phyloP scores from a whole-genome alignment of 2,329 filamentous ascomycete species.

The Neonectria hederae region DNA sequence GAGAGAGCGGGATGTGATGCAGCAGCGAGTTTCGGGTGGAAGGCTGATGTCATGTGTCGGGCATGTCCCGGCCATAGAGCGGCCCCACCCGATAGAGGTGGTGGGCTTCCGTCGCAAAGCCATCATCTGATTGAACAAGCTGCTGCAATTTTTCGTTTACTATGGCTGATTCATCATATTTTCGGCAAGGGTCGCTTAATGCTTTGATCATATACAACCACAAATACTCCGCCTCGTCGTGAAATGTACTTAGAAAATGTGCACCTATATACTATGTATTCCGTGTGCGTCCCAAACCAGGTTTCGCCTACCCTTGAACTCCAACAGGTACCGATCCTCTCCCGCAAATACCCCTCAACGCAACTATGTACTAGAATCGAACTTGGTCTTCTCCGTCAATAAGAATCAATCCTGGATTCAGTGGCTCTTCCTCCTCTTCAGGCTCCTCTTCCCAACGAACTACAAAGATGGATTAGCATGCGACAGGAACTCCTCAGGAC shows the following conservation, averaged over 20 bases:
- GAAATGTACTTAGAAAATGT: background rate
- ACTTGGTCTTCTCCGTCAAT: slow-evolving; percentile 44
- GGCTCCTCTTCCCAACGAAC: slow-evolving; percentile 47
- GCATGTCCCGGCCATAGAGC: background rate
- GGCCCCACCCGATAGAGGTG: slow-evolving; percentile 7
- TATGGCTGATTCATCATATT: background rate
- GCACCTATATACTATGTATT: background rate
- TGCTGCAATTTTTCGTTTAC: background rate
- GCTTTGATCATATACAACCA: background rate
- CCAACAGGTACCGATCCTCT: background rate
- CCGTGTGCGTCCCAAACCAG: too few relatives aligned
- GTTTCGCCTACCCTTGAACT: background rate
- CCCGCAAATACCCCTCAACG: background rate
- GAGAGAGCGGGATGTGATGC: background rate
- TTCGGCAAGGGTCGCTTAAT: background rate
- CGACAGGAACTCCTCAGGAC: background rate
- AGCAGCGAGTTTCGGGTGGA: slow-evolving; percentile 12
- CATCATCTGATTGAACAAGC: background rate
- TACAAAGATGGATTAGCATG: slow-evolving; percentile 33
- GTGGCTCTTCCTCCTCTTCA: slow-evolving; percentile 39
- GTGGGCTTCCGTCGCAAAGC: background rate
- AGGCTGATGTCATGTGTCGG: slow-evolving; percentile 36
- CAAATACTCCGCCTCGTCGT: background rate
- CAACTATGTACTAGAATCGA: slow-evolving; percentile 33
- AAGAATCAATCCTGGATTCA: slow-evolving; percentile 31